Evolutionary conservation across 2,329 filamentous ascomycete species (phyloP).

Genomic region (Xylariales sp.): DNA sequence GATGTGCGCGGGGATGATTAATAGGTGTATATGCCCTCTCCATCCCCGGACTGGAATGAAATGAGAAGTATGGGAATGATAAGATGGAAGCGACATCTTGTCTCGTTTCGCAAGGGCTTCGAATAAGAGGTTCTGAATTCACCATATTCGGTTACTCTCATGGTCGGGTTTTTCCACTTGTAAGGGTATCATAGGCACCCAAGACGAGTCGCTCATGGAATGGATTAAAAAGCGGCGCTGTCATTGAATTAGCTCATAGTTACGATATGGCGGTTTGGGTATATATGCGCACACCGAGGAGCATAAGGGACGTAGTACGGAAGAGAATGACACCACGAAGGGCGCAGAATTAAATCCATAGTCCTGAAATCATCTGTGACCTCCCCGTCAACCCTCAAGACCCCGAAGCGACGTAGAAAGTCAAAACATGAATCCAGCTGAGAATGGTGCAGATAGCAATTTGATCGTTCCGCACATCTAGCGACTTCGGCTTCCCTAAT

Average conservation of each 20-base stretch:
- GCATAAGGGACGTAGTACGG: not conserved
- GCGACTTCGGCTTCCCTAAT: too few relatives aligned
- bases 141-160: not conserved
- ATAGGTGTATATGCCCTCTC: not conserved
- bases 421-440: not conserved
- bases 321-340: not conserved
- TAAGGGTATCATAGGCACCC: not conserved
- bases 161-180: not conserved
- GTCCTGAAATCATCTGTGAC: too few relatives aligned
- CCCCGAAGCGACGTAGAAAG: not conserved
- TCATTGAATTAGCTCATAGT: not conserved
- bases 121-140: not conserved
- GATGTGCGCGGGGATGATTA: conserved; percentile 30
- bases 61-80: not conserved
- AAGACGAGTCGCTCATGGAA: not conserved
- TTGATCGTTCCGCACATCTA: too few relatives aligned
- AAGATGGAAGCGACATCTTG: not conserved
- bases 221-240: not conserved
- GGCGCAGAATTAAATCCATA: not conserved
- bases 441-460: too few relatives aligned
- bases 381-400: not conserved
- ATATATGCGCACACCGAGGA: not conserved
- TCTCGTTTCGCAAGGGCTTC: not conserved
- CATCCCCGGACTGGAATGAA: not conserved
- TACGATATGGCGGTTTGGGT: not conserved